Conservation (phyloP, 768 basidiomycete genomes). For the Termitomyces sp. region DNA sequence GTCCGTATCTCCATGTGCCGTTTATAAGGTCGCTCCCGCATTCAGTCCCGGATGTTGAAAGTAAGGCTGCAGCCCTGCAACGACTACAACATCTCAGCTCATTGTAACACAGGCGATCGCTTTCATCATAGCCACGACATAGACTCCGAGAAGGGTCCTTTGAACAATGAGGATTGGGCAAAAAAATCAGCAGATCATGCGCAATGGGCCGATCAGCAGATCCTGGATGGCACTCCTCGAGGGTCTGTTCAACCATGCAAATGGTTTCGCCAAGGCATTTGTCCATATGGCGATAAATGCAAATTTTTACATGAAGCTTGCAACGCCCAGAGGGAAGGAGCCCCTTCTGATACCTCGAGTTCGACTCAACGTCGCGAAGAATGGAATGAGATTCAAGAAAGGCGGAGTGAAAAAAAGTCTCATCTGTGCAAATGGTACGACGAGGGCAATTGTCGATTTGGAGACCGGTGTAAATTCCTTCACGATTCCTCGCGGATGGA, state of each 20-base stretch:
- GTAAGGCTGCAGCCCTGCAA: slow-evolving; percentile 13
- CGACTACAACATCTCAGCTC: slow-evolving; percentile 15
- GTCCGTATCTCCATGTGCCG: slow-evolving; percentile 29
- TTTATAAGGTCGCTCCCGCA: slow-evolving; percentile 6
- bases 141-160: neutral
- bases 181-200: neutral
- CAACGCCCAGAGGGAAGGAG: neutral
- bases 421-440: slow-evolving; percentile 1
- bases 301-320: slow-evolving; percentile 2
- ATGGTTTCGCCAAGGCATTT: slow-evolving; percentile 3
- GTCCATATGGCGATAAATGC: slow-evolving; percentile 5
- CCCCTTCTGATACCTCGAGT: neutral
- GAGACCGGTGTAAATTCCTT: slow-evolving; percentile 6
- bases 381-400: neutral
- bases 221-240: neutral
- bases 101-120: slow-evolving; percentile 9
- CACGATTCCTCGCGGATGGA: neutral
- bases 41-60: neutral
- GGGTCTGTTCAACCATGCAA: neutral
- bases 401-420: neutral
- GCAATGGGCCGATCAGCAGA: neutral
- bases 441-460: slow-evolving; percentile 1
- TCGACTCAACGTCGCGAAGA: neutral
- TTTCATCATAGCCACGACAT: slow-evolving; percentile 11
- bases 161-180: neutral